A percentile compares a stretch with the other conserved stretches of the same genome.
phyloP scores from a whole-genome alignment of 116 monocot genomes.

The Papilionanthe hybrid region DNA sequence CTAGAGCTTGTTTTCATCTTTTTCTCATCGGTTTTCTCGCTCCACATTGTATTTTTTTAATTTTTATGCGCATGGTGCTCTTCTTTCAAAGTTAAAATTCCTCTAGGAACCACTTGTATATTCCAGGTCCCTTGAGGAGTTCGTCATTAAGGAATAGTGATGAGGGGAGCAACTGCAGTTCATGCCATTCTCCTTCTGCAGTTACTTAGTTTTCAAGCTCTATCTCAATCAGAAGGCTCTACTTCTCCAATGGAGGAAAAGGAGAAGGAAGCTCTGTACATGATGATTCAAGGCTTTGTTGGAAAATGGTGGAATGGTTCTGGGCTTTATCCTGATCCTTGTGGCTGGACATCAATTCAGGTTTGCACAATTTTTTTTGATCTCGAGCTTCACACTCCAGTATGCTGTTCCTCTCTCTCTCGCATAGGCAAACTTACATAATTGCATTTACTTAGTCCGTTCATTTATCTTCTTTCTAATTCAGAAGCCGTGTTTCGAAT shows the following conservation, averaged over 20 bases:
- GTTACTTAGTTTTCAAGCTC: slow-evolving; percentile 6
- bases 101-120: background rate
- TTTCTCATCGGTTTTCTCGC: background rate
- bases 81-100: background rate
- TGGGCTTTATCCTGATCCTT: slow-evolving; percentile 36
- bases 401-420: too few relatives aligned
- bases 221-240: slow-evolving; percentile 9
- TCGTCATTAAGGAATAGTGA: background rate
- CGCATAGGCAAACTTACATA: too few relatives aligned
- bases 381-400: too few relatives aligned
- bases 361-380: background rate
- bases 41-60: too few relatives aligned
- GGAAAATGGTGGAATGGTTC: slow-evolving; percentile 38
- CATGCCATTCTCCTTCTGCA: background rate
- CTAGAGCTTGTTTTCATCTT: background rate
- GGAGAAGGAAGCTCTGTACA: slow-evolving; percentile 33
- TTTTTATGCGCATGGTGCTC: too few relatives aligned
- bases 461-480: too few relatives aligned
- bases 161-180: background rate
- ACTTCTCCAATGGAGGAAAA: slow-evolving; percentile 33
- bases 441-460: too few relatives aligned
- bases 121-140: background rate
- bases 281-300: slow-evolving; percentile 25
- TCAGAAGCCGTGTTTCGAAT: too few relatives aligned
- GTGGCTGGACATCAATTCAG: slow-evolving; percentile 49